These are phyloP conservation scores for Gynochthodes officinalis DNA, from an alignment of 257 asterid species.

Conservation along the genomic window DNA sequence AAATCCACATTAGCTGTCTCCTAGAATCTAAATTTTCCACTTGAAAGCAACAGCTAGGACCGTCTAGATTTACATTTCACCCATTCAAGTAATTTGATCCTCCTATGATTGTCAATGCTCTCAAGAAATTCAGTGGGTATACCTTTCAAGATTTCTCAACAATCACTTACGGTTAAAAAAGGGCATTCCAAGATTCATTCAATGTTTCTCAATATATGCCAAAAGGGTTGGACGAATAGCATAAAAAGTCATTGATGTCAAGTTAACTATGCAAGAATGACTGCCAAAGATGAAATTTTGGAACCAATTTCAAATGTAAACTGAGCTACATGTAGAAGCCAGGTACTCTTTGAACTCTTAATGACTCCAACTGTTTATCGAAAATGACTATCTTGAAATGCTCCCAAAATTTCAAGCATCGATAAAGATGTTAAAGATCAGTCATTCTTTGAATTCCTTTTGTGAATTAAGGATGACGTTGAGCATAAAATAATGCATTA, in stretches of 20 bases:
- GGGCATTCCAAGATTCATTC: not conserved
- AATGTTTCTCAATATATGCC: conserved; percentile 8
- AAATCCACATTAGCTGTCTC: conserved; percentile 2
- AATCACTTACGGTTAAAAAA: not conserved
- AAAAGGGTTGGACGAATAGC: not conserved
- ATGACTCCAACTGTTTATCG: conserved; percentile 17
- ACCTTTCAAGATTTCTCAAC: not conserved
- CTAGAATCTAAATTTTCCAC: not conserved
- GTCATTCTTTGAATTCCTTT: conserved; percentile 36
- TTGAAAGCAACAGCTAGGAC: conserved; percentile 17
- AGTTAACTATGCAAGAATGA: not conserved
- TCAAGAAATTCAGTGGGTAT: conserved; percentile 1
- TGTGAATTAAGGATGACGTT: conserved; percentile 33
- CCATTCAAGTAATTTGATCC: not conserved
- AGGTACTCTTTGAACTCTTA: conserved; percentile 6
- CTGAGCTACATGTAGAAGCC: not conserved
- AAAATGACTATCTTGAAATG: conserved; percentile 39
- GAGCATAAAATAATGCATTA: conserved; percentile 19
- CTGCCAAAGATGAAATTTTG: conserved; percentile 13
- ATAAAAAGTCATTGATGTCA: not conserved
- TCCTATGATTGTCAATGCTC: not conserved
- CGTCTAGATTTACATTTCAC: not conserved
- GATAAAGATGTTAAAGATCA: conserved; percentile 42
- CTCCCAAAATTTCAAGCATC: conserved; percentile 33
- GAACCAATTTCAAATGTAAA: conserved; percentile 7